A percentile compares a stretch with the other conserved stretches of the same genome.
Evolutionary conservation across 176 grass and related monocot species (phyloP).

Genomic region (Raddia guianensis): DNA sequence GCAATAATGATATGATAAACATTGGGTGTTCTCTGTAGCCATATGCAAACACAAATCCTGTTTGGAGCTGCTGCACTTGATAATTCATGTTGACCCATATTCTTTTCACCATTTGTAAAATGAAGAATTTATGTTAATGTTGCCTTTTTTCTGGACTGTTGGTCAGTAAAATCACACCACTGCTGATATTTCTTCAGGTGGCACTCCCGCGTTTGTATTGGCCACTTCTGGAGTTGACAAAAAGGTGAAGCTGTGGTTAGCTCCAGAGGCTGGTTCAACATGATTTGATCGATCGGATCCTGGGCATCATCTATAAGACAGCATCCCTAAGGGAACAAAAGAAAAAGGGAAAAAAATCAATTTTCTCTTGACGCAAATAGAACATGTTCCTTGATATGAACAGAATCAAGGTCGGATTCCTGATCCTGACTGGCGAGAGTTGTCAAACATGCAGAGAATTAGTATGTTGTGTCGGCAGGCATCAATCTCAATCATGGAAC

Average conservation of each 20-base stretch:
- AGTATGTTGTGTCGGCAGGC: background rate
- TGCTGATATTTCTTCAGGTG: conserved; percentile 51
- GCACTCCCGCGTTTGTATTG: conserved; percentile 49
- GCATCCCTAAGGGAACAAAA: background rate
- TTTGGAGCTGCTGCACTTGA: background rate
- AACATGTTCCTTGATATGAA: background rate
- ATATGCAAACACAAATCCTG: background rate
- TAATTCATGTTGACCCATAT: conserved; percentile 1
- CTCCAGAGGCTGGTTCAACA: conserved; percentile 48
- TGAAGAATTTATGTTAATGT: background rate
- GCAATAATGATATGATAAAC: background rate
- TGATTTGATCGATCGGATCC: conserved; percentile 7
- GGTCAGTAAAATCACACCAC: background rate
- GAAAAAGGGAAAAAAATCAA: background rate
- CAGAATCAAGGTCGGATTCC: background rate
- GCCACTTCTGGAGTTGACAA: conserved; percentile 71
- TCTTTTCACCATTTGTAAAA: background rate
- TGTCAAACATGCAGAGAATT: conserved; percentile 9
- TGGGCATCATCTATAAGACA: background rate
- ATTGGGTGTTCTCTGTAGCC: background rate
- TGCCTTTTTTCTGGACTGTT: conserved; percentile 3
- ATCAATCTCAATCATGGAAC: background rate
- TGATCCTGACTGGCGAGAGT: background rate
- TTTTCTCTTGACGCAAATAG: background rate
- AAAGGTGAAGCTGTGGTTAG: conserved; percentile 94